Evolutionary conservation across 768 basidiomycete species (phyloP), one percentile per base, ranked within the genome.

Genomic region (Leccinum subgranulosum): DNA sequence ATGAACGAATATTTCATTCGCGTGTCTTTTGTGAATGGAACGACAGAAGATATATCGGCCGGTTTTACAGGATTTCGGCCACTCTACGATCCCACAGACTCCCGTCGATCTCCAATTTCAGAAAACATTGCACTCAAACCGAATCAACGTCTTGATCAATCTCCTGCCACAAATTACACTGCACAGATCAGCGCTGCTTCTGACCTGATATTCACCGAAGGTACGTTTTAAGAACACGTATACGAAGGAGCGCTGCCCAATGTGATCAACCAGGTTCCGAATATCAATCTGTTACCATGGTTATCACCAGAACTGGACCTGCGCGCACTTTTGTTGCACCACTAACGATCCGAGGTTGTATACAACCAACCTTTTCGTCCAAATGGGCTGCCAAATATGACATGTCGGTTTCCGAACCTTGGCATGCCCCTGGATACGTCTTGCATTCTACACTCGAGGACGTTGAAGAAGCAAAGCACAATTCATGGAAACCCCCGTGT

Each of bases 31-130:
- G 25, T 41, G 7, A 47, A 62, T 36, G 52, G 52, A 10, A 53
- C n/a, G 15, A 36, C 8, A 9, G 12, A 10, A 31, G 60, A 61
- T 14, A 48, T 62, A 23, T 34, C 49, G 19, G 53, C 56, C 6
- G 61, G 61, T 1, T 54, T 57, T 9, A 62, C 61, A 11, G 21
- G 49, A 25, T 62, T 62, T 15, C 34, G 45, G 15, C 61, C 61
- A 12, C 19, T 39, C 0, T 49, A 53, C 9, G 27, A 17, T 33
- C 19, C 49, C 28, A 4, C 48, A 2, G 34, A 41, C 6, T 3
- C 27, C 5, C 27, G 19, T 21, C 10, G 9, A 28, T 12, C 6
- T 4, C 34, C 36, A 8, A 41, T 8, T 15, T 29, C 6, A 2
- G 34, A 12, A 0, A 29, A 27, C 21, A 28, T 50, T 15, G 36